Evolutionary conservation across 2,329 filamentous ascomycete genomes (phyloP).

Genomic region (Cercospora brassicicola): DNA sequence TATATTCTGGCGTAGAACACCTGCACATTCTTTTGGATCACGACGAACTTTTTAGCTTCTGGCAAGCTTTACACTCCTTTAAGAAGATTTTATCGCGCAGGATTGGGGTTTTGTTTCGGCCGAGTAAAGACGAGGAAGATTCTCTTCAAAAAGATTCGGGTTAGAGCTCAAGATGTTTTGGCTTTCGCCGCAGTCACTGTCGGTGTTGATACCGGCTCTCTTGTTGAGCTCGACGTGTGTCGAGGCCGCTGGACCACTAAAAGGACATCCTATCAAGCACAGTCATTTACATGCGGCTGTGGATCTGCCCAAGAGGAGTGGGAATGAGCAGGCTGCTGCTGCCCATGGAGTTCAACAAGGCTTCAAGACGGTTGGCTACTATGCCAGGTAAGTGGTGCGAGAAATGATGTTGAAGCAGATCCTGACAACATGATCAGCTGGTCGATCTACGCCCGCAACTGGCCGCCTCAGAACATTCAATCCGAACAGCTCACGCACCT

Average conservation of each 20-base stretch:
- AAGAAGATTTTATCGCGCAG: not conserved
- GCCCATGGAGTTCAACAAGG: slow-evolving; percentile 38
- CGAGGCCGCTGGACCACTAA: slow-evolving; percentile 1
- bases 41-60: slow-evolving; percentile 7
- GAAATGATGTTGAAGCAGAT: not conserved
- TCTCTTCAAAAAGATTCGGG: not conserved
- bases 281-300: slow-evolving; percentile 18
- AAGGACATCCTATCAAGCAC: slow-evolving; percentile 16
- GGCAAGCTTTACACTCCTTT: slow-evolving; percentile 11
- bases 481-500: slow-evolving; percentile 80
- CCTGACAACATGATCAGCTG: slow-evolving; percentile 25
- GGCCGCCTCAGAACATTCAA: slow-evolving; percentile 76
- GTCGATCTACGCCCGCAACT: slow-evolving; percentile 69
- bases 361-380: slow-evolving; percentile 70
- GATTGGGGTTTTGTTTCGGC: not conserved
- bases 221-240: slow-evolving; percentile 8
- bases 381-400: slow-evolving; percentile 55
- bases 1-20: slow-evolving; percentile 2
- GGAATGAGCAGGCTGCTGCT: not conserved
- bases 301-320: slow-evolving; percentile 1
- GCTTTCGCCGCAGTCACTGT: not conserved
- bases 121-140: not conserved
- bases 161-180: not conserved
- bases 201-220: slow-evolving; percentile 1
- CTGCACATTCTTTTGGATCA: not conserved